Conservation (phyloP, 257 asterid genomes). For the Misopates orontium region DNA sequence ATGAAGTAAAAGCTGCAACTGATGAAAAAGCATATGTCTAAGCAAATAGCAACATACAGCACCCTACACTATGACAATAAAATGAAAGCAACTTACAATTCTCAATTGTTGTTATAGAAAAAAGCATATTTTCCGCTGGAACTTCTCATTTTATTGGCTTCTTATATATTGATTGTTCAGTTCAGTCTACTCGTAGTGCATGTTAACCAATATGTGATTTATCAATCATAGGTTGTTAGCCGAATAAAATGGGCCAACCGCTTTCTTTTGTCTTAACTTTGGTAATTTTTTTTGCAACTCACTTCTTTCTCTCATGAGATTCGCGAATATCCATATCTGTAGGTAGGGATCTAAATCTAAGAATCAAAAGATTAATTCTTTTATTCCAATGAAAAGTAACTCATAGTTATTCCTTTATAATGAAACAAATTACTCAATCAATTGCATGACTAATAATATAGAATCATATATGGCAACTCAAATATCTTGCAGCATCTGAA, state of each 20-base stretch:
- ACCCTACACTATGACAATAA: not conserved
- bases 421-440: too few species aligned
- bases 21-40: conserved; percentile 10
- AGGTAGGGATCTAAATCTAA: not conserved
- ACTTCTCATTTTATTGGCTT: conserved; percentile 11
- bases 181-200: not conserved
- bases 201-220: not conserved
- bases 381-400: not conserved
- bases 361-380: not conserved
- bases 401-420: too few species aligned
- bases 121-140: conserved; percentile 6
- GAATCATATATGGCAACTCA: not conserved
- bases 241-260: not conserved
- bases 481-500: conserved; percentile 8
- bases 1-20: conserved; percentile 2
- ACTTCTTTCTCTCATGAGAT: conserved; percentile 6
- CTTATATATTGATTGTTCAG: not conserved
- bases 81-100: not conserved
- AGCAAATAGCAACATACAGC: not conserved
- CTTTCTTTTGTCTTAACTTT: not conserved
- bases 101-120: not conserved
- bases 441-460: conserved; percentile 6
- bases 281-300: not conserved
- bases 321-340: conserved; percentile 16
- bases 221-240: not conserved